These are phyloP conservation scores for Orbilia oligospora DNA, from an alignment of 2,329 filamentous ascomycete genomes.

Conservation along the genomic window DNA sequence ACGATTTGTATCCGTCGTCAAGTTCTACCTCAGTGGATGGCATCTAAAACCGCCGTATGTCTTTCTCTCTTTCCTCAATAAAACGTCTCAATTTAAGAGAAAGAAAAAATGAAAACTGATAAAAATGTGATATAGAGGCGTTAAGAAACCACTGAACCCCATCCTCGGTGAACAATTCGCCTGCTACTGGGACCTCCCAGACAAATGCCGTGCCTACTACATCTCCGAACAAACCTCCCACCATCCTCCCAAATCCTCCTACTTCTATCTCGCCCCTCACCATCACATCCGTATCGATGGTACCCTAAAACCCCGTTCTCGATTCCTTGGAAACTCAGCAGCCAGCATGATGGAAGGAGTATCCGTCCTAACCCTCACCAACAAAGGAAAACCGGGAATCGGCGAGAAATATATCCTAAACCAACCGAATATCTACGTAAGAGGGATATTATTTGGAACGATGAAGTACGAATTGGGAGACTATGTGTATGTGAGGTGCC, in stretches of 20 bases:
- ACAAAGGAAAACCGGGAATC: slow-evolving; percentile 77
- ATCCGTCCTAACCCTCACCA: slow-evolving; percentile 85
- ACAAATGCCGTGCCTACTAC: slow-evolving; percentile 90
- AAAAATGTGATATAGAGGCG: slow-evolving; percentile 75
- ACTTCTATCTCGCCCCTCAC: slow-evolving; percentile 97
- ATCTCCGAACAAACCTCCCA: slow-evolving; percentile 98
- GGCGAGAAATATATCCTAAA: slow-evolving; percentile 94
- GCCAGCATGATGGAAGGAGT: slow-evolving; percentile 99
- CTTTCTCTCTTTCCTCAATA: not conserved
- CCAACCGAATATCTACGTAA: slow-evolving; percentile 98
- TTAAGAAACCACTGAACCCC: slow-evolving; percentile 98
- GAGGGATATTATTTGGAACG: slow-evolving; percentile 96
- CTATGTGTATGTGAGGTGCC: slow-evolving; percentile 92
- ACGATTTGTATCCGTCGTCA: slow-evolving; percentile 94
- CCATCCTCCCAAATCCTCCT: slow-evolving; percentile 97
- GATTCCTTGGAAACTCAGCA: slow-evolving; percentile 95
- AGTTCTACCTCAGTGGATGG: slow-evolving; percentile 98
- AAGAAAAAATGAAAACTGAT: slow-evolving; percentile 11
- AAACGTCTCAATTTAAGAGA: not conserved
- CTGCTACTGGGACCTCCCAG: slow-evolving; percentile 93
- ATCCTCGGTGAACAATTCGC: slow-evolving; percentile 95
- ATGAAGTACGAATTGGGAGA: slow-evolving; percentile 99
- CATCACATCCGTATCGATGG: slow-evolving; percentile 96
- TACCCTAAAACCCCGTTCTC: slow-evolving; percentile 92
- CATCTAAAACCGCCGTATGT: slow-evolving; percentile 96